phyloP scores from a whole-genome alignment of 2,329 filamentous ascomycete species.

The Ophiostoma sp. region DNA sequence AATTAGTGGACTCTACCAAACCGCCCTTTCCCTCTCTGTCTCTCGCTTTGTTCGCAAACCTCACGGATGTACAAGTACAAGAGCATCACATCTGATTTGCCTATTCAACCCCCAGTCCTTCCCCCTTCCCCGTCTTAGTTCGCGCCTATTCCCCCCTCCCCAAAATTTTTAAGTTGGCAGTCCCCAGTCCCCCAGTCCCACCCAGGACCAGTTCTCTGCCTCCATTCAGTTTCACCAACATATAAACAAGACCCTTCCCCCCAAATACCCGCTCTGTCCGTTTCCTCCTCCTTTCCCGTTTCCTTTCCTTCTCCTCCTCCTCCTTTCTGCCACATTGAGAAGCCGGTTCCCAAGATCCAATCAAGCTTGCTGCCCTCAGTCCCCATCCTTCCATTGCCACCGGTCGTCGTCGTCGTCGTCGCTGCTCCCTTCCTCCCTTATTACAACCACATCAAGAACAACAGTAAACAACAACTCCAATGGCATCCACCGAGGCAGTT shows the following conservation, averaged over 20 bases:
- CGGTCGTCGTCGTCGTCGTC: background rate
- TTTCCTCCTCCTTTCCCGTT: background rate
- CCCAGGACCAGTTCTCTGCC: background rate
- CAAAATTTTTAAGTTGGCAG: background rate
- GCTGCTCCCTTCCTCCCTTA: background rate
- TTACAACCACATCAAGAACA: background rate
- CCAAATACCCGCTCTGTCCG: background rate
- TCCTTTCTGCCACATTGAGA: background rate
- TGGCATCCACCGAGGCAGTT: slow-evolving; percentile 24
- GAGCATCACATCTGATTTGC: background rate
- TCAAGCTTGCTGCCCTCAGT: background rate
- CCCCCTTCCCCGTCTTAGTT: background rate
- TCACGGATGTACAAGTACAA: too few species aligned
- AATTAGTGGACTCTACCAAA: slow-evolving; percentile 1
- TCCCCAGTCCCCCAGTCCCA: slow-evolving; percentile 6
- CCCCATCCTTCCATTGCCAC: background rate
- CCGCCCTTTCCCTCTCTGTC: background rate
- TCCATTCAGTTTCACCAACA: background rate
- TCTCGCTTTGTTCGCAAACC: background rate
- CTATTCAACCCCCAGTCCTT: background rate
- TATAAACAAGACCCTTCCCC: slow-evolving; percentile 19
- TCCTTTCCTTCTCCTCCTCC: background rate
- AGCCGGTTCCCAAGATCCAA: background rate
- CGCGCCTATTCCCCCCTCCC: background rate
- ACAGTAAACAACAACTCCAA: background rate